Evolutionary conservation across 768 basidiomycete species (phyloP), one percentile per base, ranked within the genome.

Genomic region (Tubosaeta brunneosetosa): DNA sequence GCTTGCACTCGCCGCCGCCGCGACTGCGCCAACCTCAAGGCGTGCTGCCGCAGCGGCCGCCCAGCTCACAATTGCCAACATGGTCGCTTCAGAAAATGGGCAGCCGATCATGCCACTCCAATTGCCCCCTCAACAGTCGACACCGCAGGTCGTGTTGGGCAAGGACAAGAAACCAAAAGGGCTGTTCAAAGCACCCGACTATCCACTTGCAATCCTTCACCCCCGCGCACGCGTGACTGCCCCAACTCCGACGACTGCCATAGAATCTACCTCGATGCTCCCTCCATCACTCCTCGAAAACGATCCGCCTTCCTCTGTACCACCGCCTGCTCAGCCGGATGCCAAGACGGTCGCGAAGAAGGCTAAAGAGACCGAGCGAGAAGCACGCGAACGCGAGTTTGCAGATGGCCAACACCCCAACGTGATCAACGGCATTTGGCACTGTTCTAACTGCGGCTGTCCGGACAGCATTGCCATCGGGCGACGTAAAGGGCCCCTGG

Each of bases 381-480:
- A 90, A 63, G 88, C 90, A 19, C 91, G 91, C 67, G 87, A 89
- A 67, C 85, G 77, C 63, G 89, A 89, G 68, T 89, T 84, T 63
- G 84, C 84, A 37, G 86, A 91, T 61, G 86, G 88, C 8, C 88
- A 90, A 63, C 89, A 89, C 61, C 77, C 85, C 36, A 89, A 91
- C 65, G 76, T 81, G 60, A 86, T 93, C 64, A 75, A 93, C 58
- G 91, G 90, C 1, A 77, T 89, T 4, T 97, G 94, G 94, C 91
- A 93, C 71, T 97, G 94, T 65, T 92, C 91, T 17, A 95, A 93
- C 63, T 97, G 91, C 61, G 94, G 94, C 6, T 89, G 89, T 65
- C 94, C 94, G 0, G 92, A 91, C 64, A 82, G 73, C 60, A 84
- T 95, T 52, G 90, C 91, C 3, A 74, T 92, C 40, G 93, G 93